Evolutionary conservation across 805 yeast species (phyloP).

Genomic region (Teunomyces cretensis): DNA sequence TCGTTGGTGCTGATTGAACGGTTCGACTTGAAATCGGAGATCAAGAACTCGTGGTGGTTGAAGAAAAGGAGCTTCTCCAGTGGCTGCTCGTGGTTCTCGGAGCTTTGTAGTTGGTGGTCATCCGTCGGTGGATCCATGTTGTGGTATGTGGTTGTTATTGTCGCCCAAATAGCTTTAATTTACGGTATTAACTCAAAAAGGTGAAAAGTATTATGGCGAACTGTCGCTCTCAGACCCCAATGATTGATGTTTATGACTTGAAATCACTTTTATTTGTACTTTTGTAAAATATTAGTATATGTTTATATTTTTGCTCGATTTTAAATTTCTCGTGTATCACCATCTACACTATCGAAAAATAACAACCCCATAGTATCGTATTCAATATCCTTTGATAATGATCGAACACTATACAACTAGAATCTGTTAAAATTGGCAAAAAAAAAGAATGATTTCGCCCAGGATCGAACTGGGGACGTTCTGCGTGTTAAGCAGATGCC

Average conservation of each 20-base stretch:
- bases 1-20: constrained; percentile 15
- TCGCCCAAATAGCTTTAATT: no score
- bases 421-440: no score
- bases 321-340: no score
- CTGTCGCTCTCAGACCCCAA: no score
- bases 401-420: no score
- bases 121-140: background rate
- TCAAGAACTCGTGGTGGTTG: constrained; percentile 66
- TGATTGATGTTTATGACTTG: background rate
- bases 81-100: background rate
- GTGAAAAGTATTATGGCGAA: no score
- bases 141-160: no score
- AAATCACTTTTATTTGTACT: background rate
- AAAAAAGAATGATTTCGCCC: constrained; percentile 81
- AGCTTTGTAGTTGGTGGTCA: background rate
- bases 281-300: background rate
- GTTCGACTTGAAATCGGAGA: constrained; percentile 26
- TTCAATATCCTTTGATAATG: no score
- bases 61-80: constrained; percentile 39
- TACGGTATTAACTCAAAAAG: no score
- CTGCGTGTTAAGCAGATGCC: constrained; percentile 99
- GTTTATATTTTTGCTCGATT: no score
- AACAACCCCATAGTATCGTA: no score
- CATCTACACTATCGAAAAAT: no score
- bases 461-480: constrained; percentile 99